Base-by-base conservation (phyloP, 352 stramenopile species). In the Peronospora belbahrii region DNA sequence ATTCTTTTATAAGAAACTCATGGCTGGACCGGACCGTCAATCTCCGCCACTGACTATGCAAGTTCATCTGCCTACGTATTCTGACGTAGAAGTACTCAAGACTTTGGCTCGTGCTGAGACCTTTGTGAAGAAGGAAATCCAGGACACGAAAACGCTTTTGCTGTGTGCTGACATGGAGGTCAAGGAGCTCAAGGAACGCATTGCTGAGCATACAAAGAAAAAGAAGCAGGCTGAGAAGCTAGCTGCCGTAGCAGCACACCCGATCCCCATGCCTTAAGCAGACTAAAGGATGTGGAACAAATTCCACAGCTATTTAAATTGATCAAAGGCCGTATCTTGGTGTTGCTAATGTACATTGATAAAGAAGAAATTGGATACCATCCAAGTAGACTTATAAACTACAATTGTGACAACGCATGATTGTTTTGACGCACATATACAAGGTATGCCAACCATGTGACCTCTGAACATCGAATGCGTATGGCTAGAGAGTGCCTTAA, bases 1-100 rank as follows among this genome's bases (percentile, higher is more conserved):
- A 64, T 88, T 86, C 38, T 98, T 98, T 62, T 97, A 97, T 77
- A 86, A 95, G 58, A 83, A 94, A 48, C 62, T 98, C n/a, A 71
- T 66, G 61, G 58, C 59, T 54, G 80, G 74, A 23, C 74, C 74
- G 6, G 81, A 93, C 47, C 67, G 77, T 6, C 54, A 85, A 48
- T 70, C 81, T 2, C 71, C 76, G 5, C 65, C 74, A 19, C 62
- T 90, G 18, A 49, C 70, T 4, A 74, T 96, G 47, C 72, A 91
- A 35, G 83, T 96, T 40, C 68, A 92, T 43, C 84, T 97, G 38
- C 67, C 79, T 0, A 70, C 55, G 3, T 98, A 96, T 56, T 90
- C 76, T 15, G 94, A 98, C 57, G 62, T 92, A 37, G 69, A 80
- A 4, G 73, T 97, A 41, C 70, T 96, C 2, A 79, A 96, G 54